Percentiles rank a stretch among this genome's conserved stretches.
Evolutionary conservation across 1,139 yeast genomes (phyloP).

Genomic region (Candida tropicalis): DNA sequence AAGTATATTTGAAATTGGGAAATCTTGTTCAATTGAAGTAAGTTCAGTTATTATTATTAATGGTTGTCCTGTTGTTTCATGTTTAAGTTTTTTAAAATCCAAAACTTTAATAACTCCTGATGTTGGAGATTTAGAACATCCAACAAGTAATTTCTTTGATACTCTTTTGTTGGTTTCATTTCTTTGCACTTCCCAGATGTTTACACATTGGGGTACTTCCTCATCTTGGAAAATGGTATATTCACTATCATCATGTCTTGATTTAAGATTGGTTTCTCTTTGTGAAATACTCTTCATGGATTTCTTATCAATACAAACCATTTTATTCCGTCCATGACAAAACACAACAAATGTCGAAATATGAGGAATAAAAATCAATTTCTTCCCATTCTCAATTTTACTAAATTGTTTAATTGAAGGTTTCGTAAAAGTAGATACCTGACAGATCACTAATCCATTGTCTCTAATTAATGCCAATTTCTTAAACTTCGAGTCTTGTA

Average conservation of each 20-base stretch:
- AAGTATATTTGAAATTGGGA: conserved; percentile 39
- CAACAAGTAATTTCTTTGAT: conserved; percentile 45
- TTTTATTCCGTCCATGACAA: conserved; percentile 28
- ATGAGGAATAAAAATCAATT: conserved; percentile 34
- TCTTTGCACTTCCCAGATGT: conserved; percentile 38
- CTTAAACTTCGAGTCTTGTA: conserved; percentile 10
- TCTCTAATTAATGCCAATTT: conserved; percentile 45
- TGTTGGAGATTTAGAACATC: conserved; percentile 33
- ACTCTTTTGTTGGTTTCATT: conserved; percentile 26
- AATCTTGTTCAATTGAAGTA: conserved; percentile 36
- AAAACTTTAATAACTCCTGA: conserved; percentile 46
- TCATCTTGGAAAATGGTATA: conserved; percentile 27
- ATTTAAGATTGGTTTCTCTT: conserved; percentile 24
- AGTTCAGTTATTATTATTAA: conserved; percentile 33
- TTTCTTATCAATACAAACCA: conserved; percentile 40
- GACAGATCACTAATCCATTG: conserved; percentile 49
- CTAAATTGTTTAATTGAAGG: conserved; percentile 36
- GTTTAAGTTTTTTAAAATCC: conserved; percentile 34
- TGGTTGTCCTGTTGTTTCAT: conserved; percentile 17
- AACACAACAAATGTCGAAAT: conserved; percentile 41
- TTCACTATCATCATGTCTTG: conserved; percentile 16
- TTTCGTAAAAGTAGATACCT: conserved; percentile 28
- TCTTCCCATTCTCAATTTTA: conserved; percentile 41
- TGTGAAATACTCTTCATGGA: conserved; percentile 24
- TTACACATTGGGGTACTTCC: conserved; percentile 40